Base-by-base conservation (phyloP, 345 rosid species). In the Melastoma malabathricum region DNA sequence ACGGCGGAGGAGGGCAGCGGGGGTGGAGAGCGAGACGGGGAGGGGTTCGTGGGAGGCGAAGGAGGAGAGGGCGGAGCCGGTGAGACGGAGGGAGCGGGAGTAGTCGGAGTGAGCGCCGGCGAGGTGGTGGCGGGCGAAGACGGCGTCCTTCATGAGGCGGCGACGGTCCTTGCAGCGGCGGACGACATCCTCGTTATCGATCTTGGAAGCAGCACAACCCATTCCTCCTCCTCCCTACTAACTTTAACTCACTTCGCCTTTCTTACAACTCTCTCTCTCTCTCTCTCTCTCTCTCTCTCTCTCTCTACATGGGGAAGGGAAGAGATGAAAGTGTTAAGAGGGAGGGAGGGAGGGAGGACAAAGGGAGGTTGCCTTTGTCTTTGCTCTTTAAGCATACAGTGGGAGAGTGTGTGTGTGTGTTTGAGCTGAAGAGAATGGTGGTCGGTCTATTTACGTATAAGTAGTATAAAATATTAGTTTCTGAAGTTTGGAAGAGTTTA, bases 31-130 rank as follows among this genome's bases (percentile, higher is more conserved):
- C 3, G 98, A 83, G 51, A 92, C 90, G 52, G 86, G 52, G 47
- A 87, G 77, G 5, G 77, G 75, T 60, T 92, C 95, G 18, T 92
- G 86, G 38, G 75, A 67, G 8, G 97, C 95, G 64, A 92, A 92
- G 22, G 72, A 22, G 53, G 76, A 82, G 51, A 92, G 97, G 54
- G 97, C 95, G 10, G 81, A 73, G 72, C 98, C 98, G 1, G 97
- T 85, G 44, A 71, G 52, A 43, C 94, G 94, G 39, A 92, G 88
- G 5, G 90, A 81, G 43, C 88, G 80, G 70, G 88, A 84, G 71
- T 92, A 92, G 54, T 92, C 98, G 22, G 97, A 83, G 73, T 87
- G 96, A 49, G 98, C 95, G 0, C 83, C 77, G 20, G 98, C 97
- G 1, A 92, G 68, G 38, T 75, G 84, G 72, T 88, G 95, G 10